Base-by-base conservation (phyloP, 2,329 filamentous ascomycete species). In the Trichoderma asperellum region DNA sequence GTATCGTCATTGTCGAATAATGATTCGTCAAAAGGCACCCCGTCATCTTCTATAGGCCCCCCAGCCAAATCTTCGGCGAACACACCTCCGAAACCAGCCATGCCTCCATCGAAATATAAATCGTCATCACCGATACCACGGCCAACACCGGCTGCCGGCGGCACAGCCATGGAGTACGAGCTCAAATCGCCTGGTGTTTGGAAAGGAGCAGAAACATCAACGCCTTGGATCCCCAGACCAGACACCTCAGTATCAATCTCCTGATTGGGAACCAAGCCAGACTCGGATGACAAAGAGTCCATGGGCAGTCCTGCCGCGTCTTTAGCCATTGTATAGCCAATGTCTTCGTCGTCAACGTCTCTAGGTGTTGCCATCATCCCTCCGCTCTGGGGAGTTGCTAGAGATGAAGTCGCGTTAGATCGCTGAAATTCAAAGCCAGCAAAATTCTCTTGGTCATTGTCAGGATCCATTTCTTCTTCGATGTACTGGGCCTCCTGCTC, bases 1-100 rank as follows among this genome's bases (percentile, higher is more conserved):
- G 88, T 88, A 74, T 90, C 88, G 63, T 91, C 84, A 37, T 88
- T 84, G 72, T 93, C 91, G 75, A 93, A 93, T 16, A 92, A 85
- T 6, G 89, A 90, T 76, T 93, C 91, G 71, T 93, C 90, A 76
- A 93, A 92, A 1, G 85, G 82, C 0, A 82, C 81, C 1, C 83
- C 83, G 34, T 90, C 86, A 34, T 90, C 86, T 21, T 83, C 84
- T 69, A 85, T 77, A 14, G 76, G 76, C 53, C 74, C 74, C 4
- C 74, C 75, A 32, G 79, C 82, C 3, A 84, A 80, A 61, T 83
- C 81, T 68, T 82, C 83, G 8, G 83, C 81, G 73, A 86, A 85
- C 64, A 82, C 81, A 24, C 77, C 76, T 52, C 83, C 80, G 66
- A 74, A 87, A 79, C 69, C 84, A 16, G 85, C 83, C 73, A 88